Percentiles rank a stretch among this genome's conserved stretches.
phyloP scores from a whole-genome alignment of 495 filamentous ascomycete species.

The Penicillium dipodomyicola region DNA sequence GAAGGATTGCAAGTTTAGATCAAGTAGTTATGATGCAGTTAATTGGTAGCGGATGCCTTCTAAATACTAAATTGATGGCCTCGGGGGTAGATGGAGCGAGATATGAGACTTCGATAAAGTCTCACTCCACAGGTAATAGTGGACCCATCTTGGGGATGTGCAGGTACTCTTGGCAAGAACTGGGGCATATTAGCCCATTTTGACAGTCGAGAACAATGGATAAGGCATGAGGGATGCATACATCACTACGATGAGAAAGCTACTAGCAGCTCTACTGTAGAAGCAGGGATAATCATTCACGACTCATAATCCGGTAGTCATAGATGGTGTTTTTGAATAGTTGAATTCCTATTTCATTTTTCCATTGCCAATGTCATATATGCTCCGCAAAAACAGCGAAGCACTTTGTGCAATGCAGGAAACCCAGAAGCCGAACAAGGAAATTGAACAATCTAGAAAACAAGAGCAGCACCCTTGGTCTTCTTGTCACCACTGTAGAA shows the following conservation, averaged over 20 bases:
- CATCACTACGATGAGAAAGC: background rate
- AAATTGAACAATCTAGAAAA: slow-evolving; percentile 74
- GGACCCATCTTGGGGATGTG: background rate
- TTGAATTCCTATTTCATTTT: slow-evolving; percentile 52
- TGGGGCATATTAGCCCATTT: background rate
- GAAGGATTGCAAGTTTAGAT: background rate
- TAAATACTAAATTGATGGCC: background rate
- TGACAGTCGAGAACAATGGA: background rate
- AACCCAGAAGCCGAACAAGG: slow-evolving; percentile 51
- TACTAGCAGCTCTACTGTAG: slow-evolving; percentile 6
- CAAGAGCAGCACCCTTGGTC: slow-evolving; percentile 99
- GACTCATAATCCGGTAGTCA: slow-evolving; percentile 44
- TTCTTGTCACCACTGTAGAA: slow-evolving; percentile 97
- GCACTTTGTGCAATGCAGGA: slow-evolving; percentile 44
- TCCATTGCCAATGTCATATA: slow-evolving; percentile 50
- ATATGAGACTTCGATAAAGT: background rate
- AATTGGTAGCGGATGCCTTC: background rate
- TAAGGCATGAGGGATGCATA: background rate
- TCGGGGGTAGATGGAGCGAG: background rate
- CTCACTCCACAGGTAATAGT: background rate
- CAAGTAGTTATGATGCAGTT: too few relatives aligned
- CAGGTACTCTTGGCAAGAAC: background rate
- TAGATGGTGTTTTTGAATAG: slow-evolving; percentile 44
- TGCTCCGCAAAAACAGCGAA: slow-evolving; percentile 38
- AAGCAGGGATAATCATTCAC: slow-evolving; percentile 4